A percentile compares a stretch with the other conserved stretches of the same genome.
Evolutionary conservation across 2,329 filamentous ascomycete genomes (phyloP).

Genomic region (Geosmithia putterillii): DNA sequence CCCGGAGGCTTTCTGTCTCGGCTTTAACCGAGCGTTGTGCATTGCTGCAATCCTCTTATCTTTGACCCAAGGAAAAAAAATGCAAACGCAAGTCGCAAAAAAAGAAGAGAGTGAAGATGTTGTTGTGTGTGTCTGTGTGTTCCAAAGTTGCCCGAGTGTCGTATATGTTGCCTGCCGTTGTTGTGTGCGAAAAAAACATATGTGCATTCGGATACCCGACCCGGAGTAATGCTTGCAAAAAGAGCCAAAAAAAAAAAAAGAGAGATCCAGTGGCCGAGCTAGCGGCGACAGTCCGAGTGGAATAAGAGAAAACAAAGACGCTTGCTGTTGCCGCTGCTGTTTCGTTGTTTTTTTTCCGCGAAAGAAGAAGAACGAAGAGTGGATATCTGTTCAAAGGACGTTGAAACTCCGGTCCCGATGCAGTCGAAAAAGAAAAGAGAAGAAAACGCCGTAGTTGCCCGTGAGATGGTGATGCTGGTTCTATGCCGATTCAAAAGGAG

Average conservation of each 20-base stretch:
- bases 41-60: conserved; percentile 55
- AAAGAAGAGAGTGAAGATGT: conserved; percentile 13
- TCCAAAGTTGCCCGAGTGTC: conserved; percentile 30
- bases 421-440: conserved; percentile 8
- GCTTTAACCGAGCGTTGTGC: conserved; percentile 38
- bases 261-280: conserved; percentile 34
- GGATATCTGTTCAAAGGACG: conserved; percentile 22
- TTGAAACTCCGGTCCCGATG: conserved; percentile 29
- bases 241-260: conserved; percentile 25
- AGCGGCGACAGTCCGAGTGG: conserved; percentile 22
- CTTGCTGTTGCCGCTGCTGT: conserved; percentile 29
- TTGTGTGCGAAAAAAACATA: conserved; percentile 35
- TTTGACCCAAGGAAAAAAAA: conserved; percentile 18
- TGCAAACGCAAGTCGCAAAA: conserved; percentile 14
- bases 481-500: conserved; percentile 22
- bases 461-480: conserved; percentile 16
- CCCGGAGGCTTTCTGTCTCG: conserved; percentile 31
- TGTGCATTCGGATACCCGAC: conserved; percentile 38
- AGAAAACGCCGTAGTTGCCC: conserved; percentile 24
- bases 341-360: background rate
- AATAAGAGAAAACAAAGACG: conserved; percentile 12
- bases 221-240: conserved; percentile 40
- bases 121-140: conserved; percentile 9
- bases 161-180: conserved; percentile 28
- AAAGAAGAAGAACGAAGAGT: conserved; percentile 20